Evolutionary conservation across 768 basidiomycete species (phyloP).

Genomic region (Calocybe gangraenosa): DNA sequence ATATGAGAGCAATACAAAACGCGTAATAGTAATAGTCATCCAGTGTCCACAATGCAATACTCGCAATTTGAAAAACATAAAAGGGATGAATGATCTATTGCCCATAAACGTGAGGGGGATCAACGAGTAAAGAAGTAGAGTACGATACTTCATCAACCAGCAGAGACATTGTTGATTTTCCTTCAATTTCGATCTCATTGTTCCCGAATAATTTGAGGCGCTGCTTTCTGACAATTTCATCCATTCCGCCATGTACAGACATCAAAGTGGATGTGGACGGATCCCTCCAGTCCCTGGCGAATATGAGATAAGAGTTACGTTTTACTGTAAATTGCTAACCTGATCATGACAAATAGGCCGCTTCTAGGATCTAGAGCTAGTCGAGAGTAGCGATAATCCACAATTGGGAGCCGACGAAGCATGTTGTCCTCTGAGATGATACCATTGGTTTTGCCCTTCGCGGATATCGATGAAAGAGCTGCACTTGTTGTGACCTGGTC

Average conservation of each 20-base stretch:
- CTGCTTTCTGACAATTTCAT: slow-evolving; percentile 50
- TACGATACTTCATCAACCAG: slow-evolving; percentile 81
- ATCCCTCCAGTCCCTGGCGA: slow-evolving; percentile 85
- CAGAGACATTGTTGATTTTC: slow-evolving; percentile 72
- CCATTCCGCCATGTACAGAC: slow-evolving; percentile 64
- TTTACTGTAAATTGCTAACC: slow-evolving; percentile 41
- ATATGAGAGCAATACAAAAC: slow-evolving; percentile 93
- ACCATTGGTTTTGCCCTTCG: slow-evolving; percentile 26
- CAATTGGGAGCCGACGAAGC: slow-evolving; percentile 54
- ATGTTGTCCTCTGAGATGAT: slow-evolving; percentile 28
- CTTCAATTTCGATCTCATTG: slow-evolving; percentile 89
- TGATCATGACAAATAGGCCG: slow-evolving; percentile 78
- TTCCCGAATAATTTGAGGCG: slow-evolving; percentile 72
- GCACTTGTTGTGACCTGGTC: slow-evolving; percentile 23
- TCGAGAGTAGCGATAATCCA: slow-evolving; percentile 91
- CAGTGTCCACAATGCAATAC: slow-evolving; percentile 88
- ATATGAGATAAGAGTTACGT: background rate
- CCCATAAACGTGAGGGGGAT: slow-evolving; percentile 1
- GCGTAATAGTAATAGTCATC: slow-evolving; percentile 98
- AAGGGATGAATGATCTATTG: slow-evolving; percentile 88
- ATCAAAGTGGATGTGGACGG: slow-evolving; percentile 60
- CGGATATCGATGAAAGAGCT: slow-evolving; percentile 11
- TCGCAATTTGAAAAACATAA: slow-evolving; percentile 97
- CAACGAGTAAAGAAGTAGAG: slow-evolving; percentile 15
- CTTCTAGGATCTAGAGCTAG: slow-evolving; percentile 84